Evolutionary conservation across 495 filamentous ascomycete species (phyloP), one percentile per base, ranked within the genome.

Genomic region (Tuber microsphaerosporum): DNA sequence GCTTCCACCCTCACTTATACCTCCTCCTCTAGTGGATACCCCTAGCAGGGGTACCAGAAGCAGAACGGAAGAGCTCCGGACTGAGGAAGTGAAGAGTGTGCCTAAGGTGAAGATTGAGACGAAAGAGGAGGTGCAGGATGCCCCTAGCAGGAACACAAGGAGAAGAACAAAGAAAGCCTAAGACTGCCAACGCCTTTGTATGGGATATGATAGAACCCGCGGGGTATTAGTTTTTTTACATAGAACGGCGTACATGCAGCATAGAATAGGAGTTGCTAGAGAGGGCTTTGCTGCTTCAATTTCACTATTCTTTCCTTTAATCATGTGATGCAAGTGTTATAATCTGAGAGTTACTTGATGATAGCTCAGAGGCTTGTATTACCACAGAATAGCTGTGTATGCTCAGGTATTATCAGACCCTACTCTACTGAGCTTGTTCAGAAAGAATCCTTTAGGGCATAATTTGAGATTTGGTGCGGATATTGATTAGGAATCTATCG

Each of bases 1-100:
- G 77, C 44, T 87, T 84, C 85, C 88, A 85, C 74, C 83, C 80
- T 72, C 86, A 83, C 81, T 81, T 34, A 2, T 31, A 34, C 56
- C 56, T 31, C 56, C 12, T 31, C 56, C 12, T 65, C 56, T 12
- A 34, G 46, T 77, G 5, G 75, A 84, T 74, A 76, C 65, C 34
- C 81, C 83, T 16, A 79, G 77, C n/a, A 81, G 77, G 76, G 79
- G 82, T 48, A 81, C 78, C 39, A 84, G 68, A 73, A 83, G 74
- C 22, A 78, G 72, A 44, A 77, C 75, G 2, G 79, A 77, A 72
- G 84, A 84, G 80, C 82, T 75, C 82, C 72, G 75, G 79, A 83
- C 48, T 79, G 84, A 75, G 80, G 80, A 83, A 80, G 84, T 83
- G 76, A 83, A 83, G 75, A 70, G 72, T 31, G 41, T 69, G n/a